Evolutionary conservation across 169 alveolate genomes (phyloP), one percentile per base, ranked within the genome.

Genomic region (Plasmodium fragile): DNA sequence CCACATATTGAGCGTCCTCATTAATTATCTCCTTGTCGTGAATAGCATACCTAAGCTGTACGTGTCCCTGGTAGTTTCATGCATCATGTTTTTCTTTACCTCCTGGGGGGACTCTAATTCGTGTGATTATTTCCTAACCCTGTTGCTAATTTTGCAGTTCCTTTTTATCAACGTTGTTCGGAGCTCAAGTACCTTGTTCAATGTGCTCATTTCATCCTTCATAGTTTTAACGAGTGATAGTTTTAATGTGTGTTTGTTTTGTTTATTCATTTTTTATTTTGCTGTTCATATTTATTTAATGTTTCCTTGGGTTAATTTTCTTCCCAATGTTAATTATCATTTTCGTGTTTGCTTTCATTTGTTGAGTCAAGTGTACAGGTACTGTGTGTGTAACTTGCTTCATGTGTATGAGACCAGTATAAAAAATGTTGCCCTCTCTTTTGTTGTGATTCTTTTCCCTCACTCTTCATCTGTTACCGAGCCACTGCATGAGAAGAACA

Each of bases 41-140:
- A 90, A 70, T 25, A 90, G 92, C 32, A 69, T 90, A 30, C 75
- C 73, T 8, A 90, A 90, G 82, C 36, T 90, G 71, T 90, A 90
- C 55, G 8, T 39, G 36, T 90, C 94, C 10, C 30, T 90, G 4
- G 22, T 52, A 28, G n/a, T 80, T 90, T 90, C 84, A 11, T 90
- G 84, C n/a, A 90, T 79, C 53, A 13, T 69, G 53, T 90, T 90
- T 79, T 45, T 90, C 6, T 70, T 90, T 11, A 87, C 32, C 32
- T 45, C 77, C 18, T 59, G 34, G 45, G 75, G 75, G 30, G 82
- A 28, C 41, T 8, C 41, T 22, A 5, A 28, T 25, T 43, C 30
- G 13, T 41, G 55, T 36, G 39, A 39, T 78, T 87, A 77, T 80
- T 80, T 80, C 49, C 25, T 90, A 18, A 69, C 59, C 30, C 18